Base-by-base conservation (phyloP, 2,329 filamentous ascomycete genomes). In the Claviceps africana region DNA sequence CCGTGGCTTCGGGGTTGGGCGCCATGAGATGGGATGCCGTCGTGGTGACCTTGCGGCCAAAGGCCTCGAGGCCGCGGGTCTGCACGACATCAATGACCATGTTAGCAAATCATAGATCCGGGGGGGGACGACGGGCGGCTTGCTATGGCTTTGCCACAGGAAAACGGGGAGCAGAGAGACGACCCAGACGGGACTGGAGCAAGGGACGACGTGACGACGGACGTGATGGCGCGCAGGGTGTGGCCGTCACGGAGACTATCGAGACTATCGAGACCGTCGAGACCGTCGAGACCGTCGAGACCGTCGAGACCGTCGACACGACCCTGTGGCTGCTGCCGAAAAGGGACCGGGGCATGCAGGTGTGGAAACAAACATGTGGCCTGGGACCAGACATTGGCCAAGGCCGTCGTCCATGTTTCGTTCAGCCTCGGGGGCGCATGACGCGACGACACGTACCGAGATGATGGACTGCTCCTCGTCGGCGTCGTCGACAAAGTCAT, bases 21-120 rank as follows among this genome's bases (percentile, higher is more conserved):
- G 79, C 84, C 62, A 97, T 95, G 59, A 98, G 76, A 67, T 95
- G 89, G 62, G 82, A 87, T 53, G 93, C 93, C 21, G 93, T 97
- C 30, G 88, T 88, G 31, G 90, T 93, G 56, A 97, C 89, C 71
- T 96, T 98, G 64, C 91, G 83, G 59, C 89, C 82, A 69, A 98
- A 96, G 52, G 88, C 86, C 71, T 96, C 90, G 61, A 97, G 74
- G 58, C 93, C 87, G 61, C 88, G 85, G 52, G 88, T 82, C 89
- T 95, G 62, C 49, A 48, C 56, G 54, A 37, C 44, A 55, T 53
- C 55, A 5, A 30, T 19, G n/a, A 43, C 48, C 51, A 48, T 51
- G 51, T 55, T 52, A 55, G 51, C 53, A 58, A 39, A 46, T n/a
- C n/a, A n/a, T n/a, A n/a, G n/a, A n/a, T n/a, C n/a, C n/a, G n/a